Evolutionary conservation across 106 monocot genomes (phyloP), one percentile per base, ranked within the genome.

Genomic region (Allium fistulosum): DNA sequence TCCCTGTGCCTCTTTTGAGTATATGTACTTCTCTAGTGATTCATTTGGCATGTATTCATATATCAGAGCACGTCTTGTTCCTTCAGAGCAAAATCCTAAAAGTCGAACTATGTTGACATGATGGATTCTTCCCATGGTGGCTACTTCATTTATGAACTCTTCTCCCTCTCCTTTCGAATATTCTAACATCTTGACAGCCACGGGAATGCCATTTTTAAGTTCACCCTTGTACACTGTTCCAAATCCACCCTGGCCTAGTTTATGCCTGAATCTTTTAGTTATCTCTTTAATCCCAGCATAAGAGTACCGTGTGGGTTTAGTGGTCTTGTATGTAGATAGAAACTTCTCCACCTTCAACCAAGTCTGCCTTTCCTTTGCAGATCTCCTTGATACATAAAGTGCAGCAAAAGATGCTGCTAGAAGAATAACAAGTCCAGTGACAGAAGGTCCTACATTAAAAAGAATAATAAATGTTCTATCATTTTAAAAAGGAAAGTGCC

Each of bases 101-200:
- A 86, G 79, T 10, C 70, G 72, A 48, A 86, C 79, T 9, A 86
- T 47, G 53, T 86, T 86, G 53, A 76, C 65, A 63, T 86, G 86
- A 48, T 78, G 77, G 58, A 81, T 76, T 51, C 61, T 53, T 47
- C 85, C 81, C 9, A 85, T 78, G 10, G 77, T 76, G 0, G 75
- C 67, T 6, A 85, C 81, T 76, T 86, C 85, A 28, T 79, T 86
- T 53, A 79, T 76, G 73, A 86, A 86, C 8, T 83, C 87, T 46
- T 75, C 71, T 4, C 76, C 83, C 0, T 76, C 71, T 4, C 61
- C 61, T 65, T 59, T 86, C 1, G 82, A 70, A 15, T 56, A 68
- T 49, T 71, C 73, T 0, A 86, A 51, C 67, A 86, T 66, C 28
- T 86, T 83, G 2, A 83, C 68, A 6, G 79, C 83, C 8, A 76